Percentiles rank a stretch among this genome's conserved stretches.
These are phyloP conservation scores for Mortierella sp. DNA, from an alignment of 371 early-diverging fungal genomes.

Conservation along the genomic window DNA sequence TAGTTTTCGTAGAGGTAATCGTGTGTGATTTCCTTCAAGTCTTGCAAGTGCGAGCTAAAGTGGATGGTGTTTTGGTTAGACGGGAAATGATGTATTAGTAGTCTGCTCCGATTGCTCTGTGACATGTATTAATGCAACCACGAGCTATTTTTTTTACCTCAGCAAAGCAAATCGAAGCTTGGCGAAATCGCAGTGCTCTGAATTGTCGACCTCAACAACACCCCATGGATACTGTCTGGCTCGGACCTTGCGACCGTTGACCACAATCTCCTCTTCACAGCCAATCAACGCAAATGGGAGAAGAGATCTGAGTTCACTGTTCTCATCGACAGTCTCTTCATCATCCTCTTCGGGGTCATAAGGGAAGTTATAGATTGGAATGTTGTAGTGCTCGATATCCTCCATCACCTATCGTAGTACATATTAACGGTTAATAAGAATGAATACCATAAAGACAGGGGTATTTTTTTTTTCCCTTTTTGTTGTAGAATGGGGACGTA, in stretches of 20 bases:
- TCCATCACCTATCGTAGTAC: conserved; percentile 85
- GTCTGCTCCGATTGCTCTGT: background rate
- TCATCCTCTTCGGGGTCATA: conserved; percentile 85
- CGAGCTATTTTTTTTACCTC: conserved; percentile 59
- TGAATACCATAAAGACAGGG: conserved; percentile 6
- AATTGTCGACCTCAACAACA: conserved; percentile 93
- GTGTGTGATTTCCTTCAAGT: conserved; percentile 95
- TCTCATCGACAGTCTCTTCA: conserved; percentile 96
- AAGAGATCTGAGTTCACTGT: conserved; percentile 90
- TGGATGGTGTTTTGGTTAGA: background rate
- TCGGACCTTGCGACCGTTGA: conserved; percentile 85
- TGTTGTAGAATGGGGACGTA: conserved; percentile 57
- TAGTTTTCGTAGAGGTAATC: conserved; percentile 97
- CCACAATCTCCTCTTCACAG: conserved; percentile 90
- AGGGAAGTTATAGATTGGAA: conserved; percentile 92
- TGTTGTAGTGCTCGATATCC: conserved; percentile 91
- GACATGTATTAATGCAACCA: no score
- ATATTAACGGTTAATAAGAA: background rate
- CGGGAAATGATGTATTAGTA: background rate
- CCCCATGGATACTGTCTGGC: conserved; percentile 99
- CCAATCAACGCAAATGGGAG: conserved; percentile 98
- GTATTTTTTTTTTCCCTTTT: background rate
- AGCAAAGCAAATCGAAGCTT: conserved; percentile 93
- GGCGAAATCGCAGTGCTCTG: conserved; percentile 97
- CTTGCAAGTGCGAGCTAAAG: conserved; percentile 89